Evolutionary conservation across 2,329 filamentous ascomycete genomes (phyloP).

Genomic region (Diaporthe destruens): DNA sequence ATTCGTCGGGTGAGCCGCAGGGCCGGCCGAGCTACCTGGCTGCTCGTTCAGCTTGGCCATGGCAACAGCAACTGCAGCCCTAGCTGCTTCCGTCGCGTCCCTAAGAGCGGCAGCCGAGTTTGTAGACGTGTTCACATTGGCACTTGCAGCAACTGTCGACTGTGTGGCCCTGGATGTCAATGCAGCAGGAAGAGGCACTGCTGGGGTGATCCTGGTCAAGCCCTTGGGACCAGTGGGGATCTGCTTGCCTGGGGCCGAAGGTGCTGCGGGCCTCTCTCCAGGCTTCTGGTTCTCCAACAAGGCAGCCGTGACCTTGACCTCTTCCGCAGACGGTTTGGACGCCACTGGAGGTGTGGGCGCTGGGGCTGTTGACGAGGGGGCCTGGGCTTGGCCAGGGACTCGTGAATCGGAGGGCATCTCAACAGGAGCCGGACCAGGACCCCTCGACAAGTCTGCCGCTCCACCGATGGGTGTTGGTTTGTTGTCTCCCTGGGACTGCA

Average conservation of each 20-base stretch:
- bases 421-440: constrained; percentile 50
- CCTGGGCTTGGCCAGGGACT: constrained; percentile 56
- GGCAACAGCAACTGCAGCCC: constrained; percentile 82
- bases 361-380: constrained; percentile 52
- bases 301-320: constrained; percentile 66
- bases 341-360: constrained; percentile 75
- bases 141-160: constrained; percentile 50
- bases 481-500: constrained; percentile 46
- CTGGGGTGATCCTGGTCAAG: constrained; percentile 70
- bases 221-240: constrained; percentile 63
- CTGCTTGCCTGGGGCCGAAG: constrained; percentile 48
- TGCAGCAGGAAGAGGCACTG: constrained; percentile 71
- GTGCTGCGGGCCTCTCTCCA: constrained; percentile 47
- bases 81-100: constrained; percentile 80
- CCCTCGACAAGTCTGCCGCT: constrained; percentile 61
- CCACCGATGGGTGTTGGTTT: constrained; percentile 67
- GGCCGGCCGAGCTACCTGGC: constrained; percentile 50
- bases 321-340: constrained; percentile 73
- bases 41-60: constrained; percentile 75
- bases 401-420: constrained; percentile 68
- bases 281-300: constrained; percentile 58
- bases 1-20: constrained; percentile 51
- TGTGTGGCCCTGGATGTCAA: constrained; percentile 49
- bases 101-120: constrained; percentile 61
- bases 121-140: constrained; percentile 44